These are phyloP conservation scores for Thymus mandschuricus DNA, from an alignment of 257 asterid species.

Conservation along the genomic window DNA sequence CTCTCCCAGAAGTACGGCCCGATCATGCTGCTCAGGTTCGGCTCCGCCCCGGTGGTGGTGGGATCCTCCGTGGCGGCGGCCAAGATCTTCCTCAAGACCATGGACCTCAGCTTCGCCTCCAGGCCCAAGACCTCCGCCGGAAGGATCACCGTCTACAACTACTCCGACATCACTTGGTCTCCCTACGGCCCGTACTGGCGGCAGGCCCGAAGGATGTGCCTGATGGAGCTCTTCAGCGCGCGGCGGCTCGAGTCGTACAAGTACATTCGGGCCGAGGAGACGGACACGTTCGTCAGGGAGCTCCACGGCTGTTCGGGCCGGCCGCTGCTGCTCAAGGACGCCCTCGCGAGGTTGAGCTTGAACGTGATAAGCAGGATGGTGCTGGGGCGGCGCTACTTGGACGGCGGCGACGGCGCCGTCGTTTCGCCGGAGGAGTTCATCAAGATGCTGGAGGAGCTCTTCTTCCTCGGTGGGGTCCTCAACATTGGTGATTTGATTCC, in stretches of 20 bases:
- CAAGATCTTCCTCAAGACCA: constrained; percentile 41
- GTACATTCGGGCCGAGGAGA: constrained; percentile 51
- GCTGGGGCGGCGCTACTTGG: background rate
- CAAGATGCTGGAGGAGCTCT: constrained; percentile 51
- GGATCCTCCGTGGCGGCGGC: constrained; percentile 51
- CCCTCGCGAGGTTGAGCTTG: constrained; percentile 39
- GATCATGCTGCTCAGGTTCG: too few species aligned
- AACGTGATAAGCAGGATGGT: constrained; percentile 60
- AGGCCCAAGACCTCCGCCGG: constrained; percentile 60
- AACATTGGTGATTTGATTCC: constrained; percentile 60
- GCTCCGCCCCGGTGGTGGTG: too few species aligned
- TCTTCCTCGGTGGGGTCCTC: constrained; percentile 48
- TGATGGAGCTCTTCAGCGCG: constrained; percentile 50
- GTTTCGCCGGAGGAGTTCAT: constrained; percentile 51
- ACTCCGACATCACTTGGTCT: too few species aligned
- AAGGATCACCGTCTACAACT: constrained; percentile 48
- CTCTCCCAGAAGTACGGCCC: too few species aligned
- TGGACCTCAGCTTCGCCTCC: constrained; percentile 47
- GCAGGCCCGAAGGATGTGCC: constrained; percentile 44
- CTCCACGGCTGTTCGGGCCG: constrained; percentile 24
- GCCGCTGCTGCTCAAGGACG: constrained; percentile 31
- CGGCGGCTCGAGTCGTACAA: constrained; percentile 50
- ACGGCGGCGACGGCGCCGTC: constrained; percentile 2
- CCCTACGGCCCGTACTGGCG: too few species aligned
- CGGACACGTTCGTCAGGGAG: constrained; percentile 18